Evolutionary conservation across 1,139 yeast genomes (phyloP), one percentile per base, ranked within the genome.

Genomic region (Blastobotrys buckinghamii): DNA sequence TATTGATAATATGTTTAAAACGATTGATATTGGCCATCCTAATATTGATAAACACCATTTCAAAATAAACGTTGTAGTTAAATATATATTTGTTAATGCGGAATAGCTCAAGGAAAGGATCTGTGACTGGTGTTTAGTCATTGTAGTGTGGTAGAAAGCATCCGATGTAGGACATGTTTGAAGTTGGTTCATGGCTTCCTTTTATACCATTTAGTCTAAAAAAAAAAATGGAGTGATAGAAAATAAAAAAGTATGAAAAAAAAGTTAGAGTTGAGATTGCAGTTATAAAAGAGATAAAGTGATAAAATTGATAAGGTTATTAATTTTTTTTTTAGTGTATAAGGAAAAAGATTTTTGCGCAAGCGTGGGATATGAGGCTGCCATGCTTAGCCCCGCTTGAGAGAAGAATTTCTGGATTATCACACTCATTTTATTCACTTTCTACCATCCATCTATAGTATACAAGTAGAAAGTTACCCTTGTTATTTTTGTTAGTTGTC

Each of bases 91-190:
- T 6, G 4, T 20, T 13, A 35, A 20, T 17, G 24, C 38, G 3
- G 6, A 6, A 6, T 6, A 6, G 17, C 24, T n/a, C 10, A 10
- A 20, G 5, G 38, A 6, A 17, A 29, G 7, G 5, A 17, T 10
- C n/a, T 10, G 10, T 26, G 24, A 6, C 10, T 27, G 42, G 2
- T 19, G 42, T 6, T 24, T 22, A 17, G 35, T 24, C 36, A 29
- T 30, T 20, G 33, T 40, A 27, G 16, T 29, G 15, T 40, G 44
- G 9, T 15, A 29, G 9, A 39, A 27, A 5, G 20, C 43, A 20
- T 39, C 35, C 5, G 22, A 9, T 10, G 43, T 35, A 26, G 43
- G 29, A 39, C 43, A 39, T 9, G 43, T 39, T 27, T 39, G 16
- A 6, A 39, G 3, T n/a, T 20, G 24, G 27, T 39, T 30, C 42